Evolutionary conservation across 2,329 filamentous ascomycete species (phyloP).

Genomic region (Geosmithia morbida): DNA sequence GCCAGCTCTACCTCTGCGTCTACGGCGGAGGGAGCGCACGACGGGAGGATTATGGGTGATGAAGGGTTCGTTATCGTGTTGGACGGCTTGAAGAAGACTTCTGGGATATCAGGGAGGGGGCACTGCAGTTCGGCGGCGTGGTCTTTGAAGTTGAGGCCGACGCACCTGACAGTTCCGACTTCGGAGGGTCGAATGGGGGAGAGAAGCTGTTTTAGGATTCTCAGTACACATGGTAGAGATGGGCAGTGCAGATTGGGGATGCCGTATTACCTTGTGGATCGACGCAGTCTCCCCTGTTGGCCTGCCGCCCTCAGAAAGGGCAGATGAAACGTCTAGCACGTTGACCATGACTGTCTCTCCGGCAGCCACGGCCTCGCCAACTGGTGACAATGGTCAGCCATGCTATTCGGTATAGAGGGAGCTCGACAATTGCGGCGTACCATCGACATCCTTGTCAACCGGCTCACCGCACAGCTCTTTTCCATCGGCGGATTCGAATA

Average conservation of each 20-base stretch:
- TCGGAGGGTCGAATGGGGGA: conserved; percentile 4
- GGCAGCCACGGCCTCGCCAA: conserved; percentile 8
- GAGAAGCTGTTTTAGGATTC: conserved; percentile 2
- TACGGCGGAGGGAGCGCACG: conserved; percentile 26
- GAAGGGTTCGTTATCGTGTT: conserved; percentile 23
- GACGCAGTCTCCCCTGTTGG: conserved; percentile 14
- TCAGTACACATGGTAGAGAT: background rate
- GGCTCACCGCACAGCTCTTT: conserved; percentile 12
- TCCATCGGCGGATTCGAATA: conserved; percentile 10
- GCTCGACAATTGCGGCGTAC: conserved; percentile 1
- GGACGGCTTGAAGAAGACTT: conserved; percentile 27
- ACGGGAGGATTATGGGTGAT: conserved; percentile 26
- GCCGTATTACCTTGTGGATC: conserved; percentile 5
- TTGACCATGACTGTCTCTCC: conserved; percentile 6
- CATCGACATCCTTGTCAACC: conserved; percentile 7
- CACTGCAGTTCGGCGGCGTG: conserved; percentile 13
- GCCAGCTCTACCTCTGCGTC: conserved; percentile 37
- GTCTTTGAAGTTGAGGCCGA: conserved; percentile 28
- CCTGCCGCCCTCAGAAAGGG: conserved; percentile 11
- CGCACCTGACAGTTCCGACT: conserved; percentile 19
- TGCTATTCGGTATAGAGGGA: background rate
- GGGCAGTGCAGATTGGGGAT: background rate
- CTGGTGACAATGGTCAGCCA: conserved; percentile 2
- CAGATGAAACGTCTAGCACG: conserved; percentile 7
- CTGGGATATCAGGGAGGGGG: conserved; percentile 7